Evolutionary conservation across 2,329 filamentous ascomycete genomes (phyloP).

Genomic region (Xylaria sp.): DNA sequence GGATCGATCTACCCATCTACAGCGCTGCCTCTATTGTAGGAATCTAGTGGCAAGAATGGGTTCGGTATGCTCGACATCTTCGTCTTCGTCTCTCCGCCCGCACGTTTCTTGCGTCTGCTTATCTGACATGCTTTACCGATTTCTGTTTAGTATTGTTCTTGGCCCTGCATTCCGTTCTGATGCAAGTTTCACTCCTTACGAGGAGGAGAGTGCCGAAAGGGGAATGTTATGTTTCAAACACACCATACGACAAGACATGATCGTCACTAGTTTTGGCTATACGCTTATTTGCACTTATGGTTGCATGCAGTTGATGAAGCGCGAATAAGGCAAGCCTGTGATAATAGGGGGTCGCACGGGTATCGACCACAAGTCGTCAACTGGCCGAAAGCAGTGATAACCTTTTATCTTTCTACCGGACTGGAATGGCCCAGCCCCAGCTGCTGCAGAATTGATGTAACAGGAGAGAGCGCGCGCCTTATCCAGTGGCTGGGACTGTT

Average conservation of each 20-base stretch:
- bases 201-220: slow-evolving; percentile 22
- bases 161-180: slow-evolving; percentile 33
- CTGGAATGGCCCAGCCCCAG: slow-evolving; percentile 26
- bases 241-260: slow-evolving; percentile 18
- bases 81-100: background rate
- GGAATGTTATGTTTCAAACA: slow-evolving; percentile 38
- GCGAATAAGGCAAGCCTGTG: slow-evolving; percentile 24
- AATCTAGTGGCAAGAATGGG: slow-evolving; percentile 10
- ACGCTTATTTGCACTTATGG: slow-evolving; percentile 18
- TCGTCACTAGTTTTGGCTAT: slow-evolving; percentile 16
- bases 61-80: slow-evolving; percentile 16
- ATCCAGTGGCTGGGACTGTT: slow-evolving; percentile 37
- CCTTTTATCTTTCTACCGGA: slow-evolving; percentile 22
- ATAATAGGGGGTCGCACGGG: slow-evolving; percentile 15
- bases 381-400: slow-evolving; percentile 4
- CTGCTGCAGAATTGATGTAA: slow-evolving; percentile 30
- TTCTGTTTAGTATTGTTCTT: slow-evolving; percentile 26
- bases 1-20: background rate
- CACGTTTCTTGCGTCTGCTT: slow-evolving; percentile 13
- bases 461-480: slow-evolving; percentile 28
- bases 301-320: slow-evolving; percentile 34
- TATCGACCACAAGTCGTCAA: slow-evolving; percentile 8
- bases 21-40: background rate
- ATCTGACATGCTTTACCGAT: background rate
- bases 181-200: slow-evolving; percentile 33